Evolutionary conservation across 1,284 basidiomycete genomes (phyloP).

Genomic region (Sanghuangporus sanghuang): DNA sequence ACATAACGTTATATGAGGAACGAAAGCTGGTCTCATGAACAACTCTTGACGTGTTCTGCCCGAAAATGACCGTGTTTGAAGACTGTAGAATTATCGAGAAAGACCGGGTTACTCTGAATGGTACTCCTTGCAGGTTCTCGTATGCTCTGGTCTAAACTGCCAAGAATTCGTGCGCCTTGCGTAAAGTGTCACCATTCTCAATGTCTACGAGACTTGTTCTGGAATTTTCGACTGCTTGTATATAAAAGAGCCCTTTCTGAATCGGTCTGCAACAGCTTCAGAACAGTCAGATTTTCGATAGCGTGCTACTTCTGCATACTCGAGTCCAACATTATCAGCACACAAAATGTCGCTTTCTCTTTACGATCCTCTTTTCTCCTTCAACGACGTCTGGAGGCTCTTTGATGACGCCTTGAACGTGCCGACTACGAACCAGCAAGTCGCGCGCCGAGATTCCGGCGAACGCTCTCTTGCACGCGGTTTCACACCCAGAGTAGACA

Average conservation of each 20-base stretch:
- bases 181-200: background rate
- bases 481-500: conserved; percentile 13
- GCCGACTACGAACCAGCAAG: background rate
- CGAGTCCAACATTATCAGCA: background rate
- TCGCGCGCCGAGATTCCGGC: conserved; percentile 18
- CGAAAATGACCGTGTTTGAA: background rate
- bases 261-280: background rate
- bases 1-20: too few species aligned
- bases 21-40: background rate
- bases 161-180: background rate
- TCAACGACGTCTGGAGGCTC: conserved; percentile 41
- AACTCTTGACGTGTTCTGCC: background rate
- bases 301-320: background rate
- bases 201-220: background rate
- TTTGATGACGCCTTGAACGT: conserved; percentile 39
- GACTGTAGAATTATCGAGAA: background rate
- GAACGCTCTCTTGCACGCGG: conserved; percentile 10
- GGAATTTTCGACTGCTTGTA: background rate
- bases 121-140: background rate
- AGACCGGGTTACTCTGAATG: background rate
- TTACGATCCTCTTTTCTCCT: conserved; percentile 43
- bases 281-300: background rate
- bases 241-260: background rate
- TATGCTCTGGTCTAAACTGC: background rate
- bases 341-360: conserved; percentile 31